A percentile compares a stretch with the other conserved stretches of the same genome.
Evolutionary conservation across 225 moss, liverwort and hornwort genomes (phyloP).

Genomic region (Sphagnum tenellum): DNA sequence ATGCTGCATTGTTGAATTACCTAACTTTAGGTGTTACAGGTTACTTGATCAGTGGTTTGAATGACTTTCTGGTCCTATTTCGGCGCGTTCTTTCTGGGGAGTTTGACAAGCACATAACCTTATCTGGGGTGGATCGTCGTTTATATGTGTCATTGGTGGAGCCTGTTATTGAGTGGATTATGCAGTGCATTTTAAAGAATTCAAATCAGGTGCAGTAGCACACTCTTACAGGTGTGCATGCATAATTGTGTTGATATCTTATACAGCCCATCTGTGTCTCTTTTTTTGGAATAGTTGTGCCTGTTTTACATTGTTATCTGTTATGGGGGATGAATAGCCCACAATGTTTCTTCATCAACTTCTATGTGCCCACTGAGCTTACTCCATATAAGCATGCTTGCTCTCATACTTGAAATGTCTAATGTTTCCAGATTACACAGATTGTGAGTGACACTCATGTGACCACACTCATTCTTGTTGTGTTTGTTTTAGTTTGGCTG

Average conservation of each 20-base stretch:
- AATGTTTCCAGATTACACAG: no score
- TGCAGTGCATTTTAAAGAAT: conserved; percentile 73
- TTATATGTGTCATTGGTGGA: conserved; percentile 76
- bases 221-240: background rate
- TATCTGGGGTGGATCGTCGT: conserved; percentile 62
- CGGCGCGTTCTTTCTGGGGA: conserved; percentile 74
- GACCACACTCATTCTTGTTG: no score
- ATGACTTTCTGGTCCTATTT: conserved; percentile 71
- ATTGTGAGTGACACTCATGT: no score
- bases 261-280: background rate
- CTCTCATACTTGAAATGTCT: no score
- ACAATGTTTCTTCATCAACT: no score
- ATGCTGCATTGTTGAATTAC: no score
- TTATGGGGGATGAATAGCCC: no score
- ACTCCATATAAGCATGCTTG: no score
- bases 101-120: conserved; percentile 47
- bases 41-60: conserved; percentile 64
- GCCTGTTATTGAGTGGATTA: conserved; percentile 91
- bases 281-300: background rate
- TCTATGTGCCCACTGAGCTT: no score
- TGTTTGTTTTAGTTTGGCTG: no score
- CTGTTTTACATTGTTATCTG: no score
- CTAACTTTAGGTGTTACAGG: conserved; percentile 21
- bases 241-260: background rate
- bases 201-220: conserved; percentile 58